Conservation (phyloP, 768 basidiomycete genomes). For the Chalciporus sphaerocephalus region DNA sequence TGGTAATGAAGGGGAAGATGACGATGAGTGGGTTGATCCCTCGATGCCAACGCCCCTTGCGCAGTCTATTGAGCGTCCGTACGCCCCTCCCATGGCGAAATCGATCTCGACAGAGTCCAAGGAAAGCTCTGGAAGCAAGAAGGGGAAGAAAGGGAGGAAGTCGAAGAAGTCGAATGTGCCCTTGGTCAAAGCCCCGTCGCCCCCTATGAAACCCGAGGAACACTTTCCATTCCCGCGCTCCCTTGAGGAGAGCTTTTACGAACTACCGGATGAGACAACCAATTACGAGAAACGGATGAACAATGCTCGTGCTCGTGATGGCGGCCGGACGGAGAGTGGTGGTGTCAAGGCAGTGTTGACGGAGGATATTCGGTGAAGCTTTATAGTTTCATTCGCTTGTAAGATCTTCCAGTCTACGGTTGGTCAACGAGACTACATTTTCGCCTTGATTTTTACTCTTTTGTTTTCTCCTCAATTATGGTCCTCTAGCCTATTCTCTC, state of each 20-base stretch:
- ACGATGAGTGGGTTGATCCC: slow-evolving; percentile 68
- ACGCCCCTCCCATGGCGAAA: slow-evolving; percentile 27
- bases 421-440: slow-evolving; percentile 12
- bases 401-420: not conserved
- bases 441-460: slow-evolving; percentile 3
- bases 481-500: slow-evolving; percentile 6
- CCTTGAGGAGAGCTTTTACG: slow-evolving; percentile 35
- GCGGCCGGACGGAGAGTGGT: slow-evolving; percentile 80
- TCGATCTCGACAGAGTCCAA: slow-evolving; percentile 27
- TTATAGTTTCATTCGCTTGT: slow-evolving; percentile 3
- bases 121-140: slow-evolving; percentile 22
- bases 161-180: slow-evolving; percentile 35
- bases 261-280: slow-evolving; percentile 20
- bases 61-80: slow-evolving; percentile 18
- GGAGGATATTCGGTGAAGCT: slow-evolving; percentile 29
- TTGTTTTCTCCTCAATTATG: slow-evolving; percentile 8
- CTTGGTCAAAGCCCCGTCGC: slow-evolving; percentile 36
- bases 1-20: slow-evolving; percentile 32
- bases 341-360: slow-evolving; percentile 74
- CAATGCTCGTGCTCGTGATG: slow-evolving; percentile 68
- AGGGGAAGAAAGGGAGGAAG: slow-evolving; percentile 36
- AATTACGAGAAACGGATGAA: slow-evolving; percentile 57
- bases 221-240: slow-evolving; percentile 68
- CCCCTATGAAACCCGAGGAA: slow-evolving; percentile 27
- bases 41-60: slow-evolving; percentile 42